Evolutionary conservation across 2,329 filamentous ascomycete genomes (phyloP), one percentile per base, ranked within the genome.

Genomic region (Eurotiales sp.): DNA sequence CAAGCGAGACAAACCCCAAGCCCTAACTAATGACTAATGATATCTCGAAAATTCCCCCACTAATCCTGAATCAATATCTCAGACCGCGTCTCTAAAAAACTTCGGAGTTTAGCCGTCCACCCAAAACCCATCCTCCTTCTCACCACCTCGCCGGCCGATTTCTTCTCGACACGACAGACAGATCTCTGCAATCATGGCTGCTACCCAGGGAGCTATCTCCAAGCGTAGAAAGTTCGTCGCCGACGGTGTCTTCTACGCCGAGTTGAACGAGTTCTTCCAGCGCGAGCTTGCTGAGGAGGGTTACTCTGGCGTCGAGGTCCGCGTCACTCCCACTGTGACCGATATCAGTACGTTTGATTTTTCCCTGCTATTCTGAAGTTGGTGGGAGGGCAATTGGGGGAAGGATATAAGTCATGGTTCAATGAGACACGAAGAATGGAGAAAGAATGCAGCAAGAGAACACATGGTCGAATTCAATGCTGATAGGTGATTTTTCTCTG

Each of bases 181-280:
- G 25, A 42, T 42, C n/a, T 32, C 48, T 66, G 66, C 66, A 70
- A 74, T 63, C 62, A 77, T 77, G 74, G 72, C 74, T 63, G 72
- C 74, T 67, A 67, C 71, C 63, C 74, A 76, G 67, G 73, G 73
- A 68, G 73, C 72, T 66, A 76, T 77, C 63, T 77, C 74, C 59
- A 77, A 77, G 71, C 72, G 73, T 62, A 68, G 75, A 63, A 74
- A 92, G 86, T 92, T 91, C 82, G 87, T 92, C 75, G 88, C 87
- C 67, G 93, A 99, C 80, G 93, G 93, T 86, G 93, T 99, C 73
- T 99, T 99, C 89, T 99, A 96, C 80, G 93, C 93, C 83, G 93
- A 99, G 82, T 83, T 99, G 79, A 99, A 99, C 87, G 93, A 99
- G 83, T 99, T 99, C 88, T 99, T 99, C 90, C 93, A 97, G 86